Percentiles rank a stretch among this genome's conserved stretches.
These are phyloP conservation scores for Aphanoascus verrucosus DNA, from an alignment of 2,329 filamentous ascomycete species.

Conservation along the genomic window DNA sequence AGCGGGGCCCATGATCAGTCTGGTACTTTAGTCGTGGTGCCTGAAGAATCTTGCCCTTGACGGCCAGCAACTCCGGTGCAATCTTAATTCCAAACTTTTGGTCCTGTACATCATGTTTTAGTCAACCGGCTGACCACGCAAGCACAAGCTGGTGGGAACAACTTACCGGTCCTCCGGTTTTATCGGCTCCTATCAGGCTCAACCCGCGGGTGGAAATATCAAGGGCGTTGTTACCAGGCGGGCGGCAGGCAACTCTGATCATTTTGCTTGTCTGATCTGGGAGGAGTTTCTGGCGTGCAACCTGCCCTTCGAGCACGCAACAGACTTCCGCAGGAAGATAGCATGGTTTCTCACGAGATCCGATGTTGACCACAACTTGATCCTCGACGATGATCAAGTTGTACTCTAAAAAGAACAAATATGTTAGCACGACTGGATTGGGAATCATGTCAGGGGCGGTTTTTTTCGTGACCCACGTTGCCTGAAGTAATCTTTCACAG, in stretches of 20 bases:
- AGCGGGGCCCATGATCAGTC: not conserved
- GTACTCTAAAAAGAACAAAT: constrained; percentile 24
- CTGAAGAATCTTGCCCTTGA: constrained; percentile 15
- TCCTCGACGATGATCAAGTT: constrained; percentile 28
- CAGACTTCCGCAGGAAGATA: constrained; percentile 60
- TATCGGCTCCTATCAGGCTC: constrained; percentile 9
- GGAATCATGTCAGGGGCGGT: no score
- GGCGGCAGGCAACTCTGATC: constrained; percentile 61
- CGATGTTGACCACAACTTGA: constrained; percentile 57
- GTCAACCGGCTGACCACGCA: not conserved
- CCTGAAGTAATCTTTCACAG: constrained; percentile 42
- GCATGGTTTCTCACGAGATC: constrained; percentile 44
- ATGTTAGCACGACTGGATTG: not conserved
- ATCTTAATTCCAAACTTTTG: constrained; percentile 17
- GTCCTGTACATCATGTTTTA: not conserved
- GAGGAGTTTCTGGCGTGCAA: constrained; percentile 49
- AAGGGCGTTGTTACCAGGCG: constrained; percentile 53
- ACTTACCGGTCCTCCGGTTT: constrained; percentile 8
- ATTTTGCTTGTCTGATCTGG: constrained; percentile 54
- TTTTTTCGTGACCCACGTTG: constrained; percentile 11
- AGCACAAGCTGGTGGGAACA: not conserved
- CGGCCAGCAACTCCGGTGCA: constrained; percentile 14
- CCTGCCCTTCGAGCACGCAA: constrained; percentile 53
- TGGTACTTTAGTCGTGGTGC: constrained; percentile 12
- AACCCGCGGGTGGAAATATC: constrained; percentile 51